Evolutionary conservation across 441 rosid species (phyloP).

Genomic region (Erodium chrysanthum): DNA sequence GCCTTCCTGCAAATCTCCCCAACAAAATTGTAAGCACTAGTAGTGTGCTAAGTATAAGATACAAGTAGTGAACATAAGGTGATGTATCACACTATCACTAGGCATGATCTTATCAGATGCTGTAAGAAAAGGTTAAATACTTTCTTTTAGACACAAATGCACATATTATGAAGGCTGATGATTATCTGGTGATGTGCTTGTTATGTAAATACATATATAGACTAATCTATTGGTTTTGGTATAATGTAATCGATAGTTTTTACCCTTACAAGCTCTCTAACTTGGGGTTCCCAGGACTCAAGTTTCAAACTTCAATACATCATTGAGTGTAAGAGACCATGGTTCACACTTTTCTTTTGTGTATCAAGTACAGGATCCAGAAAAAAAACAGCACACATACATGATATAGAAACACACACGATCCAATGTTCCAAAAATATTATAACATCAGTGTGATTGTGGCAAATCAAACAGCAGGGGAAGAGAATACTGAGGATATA

Average conservation of each 20-base stretch:
- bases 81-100: not conserved
- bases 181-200: not conserved
- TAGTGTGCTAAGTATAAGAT: not conserved
- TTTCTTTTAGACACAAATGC: not conserved
- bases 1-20: conserved; percentile 50
- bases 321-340: not conserved
- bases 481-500: not conserved
- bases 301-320: not conserved
- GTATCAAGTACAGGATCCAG: not conserved
- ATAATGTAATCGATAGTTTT: not conserved
- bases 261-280: not conserved
- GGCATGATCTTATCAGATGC: not conserved
- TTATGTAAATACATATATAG: not conserved
- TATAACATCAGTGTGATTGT: not conserved
- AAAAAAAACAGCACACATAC: not conserved
- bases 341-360: not conserved
- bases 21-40: conserved; percentile 12
- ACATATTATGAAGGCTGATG: not conserved
- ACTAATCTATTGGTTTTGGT: not conserved
- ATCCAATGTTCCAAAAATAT: not conserved
- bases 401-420: not conserved
- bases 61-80: not conserved
- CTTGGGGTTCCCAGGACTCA: not conserved
- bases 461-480: not conserved
- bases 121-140: not conserved